phyloP scores from a whole-genome alignment of 352 stramenopile genomes.

The Phytophthora foliorum region DNA sequence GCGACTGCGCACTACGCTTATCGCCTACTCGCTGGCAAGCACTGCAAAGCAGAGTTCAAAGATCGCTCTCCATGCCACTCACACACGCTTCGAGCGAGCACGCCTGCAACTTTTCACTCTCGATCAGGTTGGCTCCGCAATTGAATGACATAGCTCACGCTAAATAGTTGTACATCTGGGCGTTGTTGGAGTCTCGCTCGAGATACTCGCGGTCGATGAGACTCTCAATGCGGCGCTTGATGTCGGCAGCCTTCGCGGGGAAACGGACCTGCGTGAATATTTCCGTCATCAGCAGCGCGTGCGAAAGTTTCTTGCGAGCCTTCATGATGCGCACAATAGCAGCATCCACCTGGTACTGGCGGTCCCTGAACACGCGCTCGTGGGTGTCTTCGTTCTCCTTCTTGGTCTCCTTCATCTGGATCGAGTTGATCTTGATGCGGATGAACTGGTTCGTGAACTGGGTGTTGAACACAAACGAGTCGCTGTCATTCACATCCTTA shows the following conservation, averaged over 20 bases:
- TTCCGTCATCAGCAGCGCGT: conserved; percentile 97
- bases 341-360: conserved; percentile 95
- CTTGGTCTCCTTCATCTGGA: conserved; percentile 96
- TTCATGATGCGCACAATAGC: conserved; percentile 99
- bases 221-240: conserved; percentile 92
- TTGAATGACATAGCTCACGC: conserved; percentile 46
- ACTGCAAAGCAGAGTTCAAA: conserved; percentile 30
- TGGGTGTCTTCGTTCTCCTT: conserved; percentile 95
- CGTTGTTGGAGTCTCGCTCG: conserved; percentile 82
- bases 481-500: conserved; percentile 86
- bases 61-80: conserved; percentile 24
- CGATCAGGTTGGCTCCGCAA: conserved; percentile 4
- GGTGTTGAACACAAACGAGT: conserved; percentile 91
- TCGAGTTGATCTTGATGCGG: conserved; percentile 96
- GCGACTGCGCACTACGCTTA: conserved; percentile 21
- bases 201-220: conserved; percentile 93
- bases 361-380: conserved; percentile 94
- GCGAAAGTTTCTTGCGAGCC: conserved; percentile 95
- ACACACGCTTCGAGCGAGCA: conserved; percentile 18
- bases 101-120: conserved; percentile 16
- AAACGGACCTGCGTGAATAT: conserved; percentile 96
- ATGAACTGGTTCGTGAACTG: conserved; percentile 89
- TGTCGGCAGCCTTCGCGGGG: conserved; percentile 79
- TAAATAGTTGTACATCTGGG: conserved; percentile 91
- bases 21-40: conserved; percentile 17